Evolutionary conservation across 164 flowering plant species (phyloP), one percentile per base, ranked within the genome.

Genomic region (Buxus sempervirens): DNA sequence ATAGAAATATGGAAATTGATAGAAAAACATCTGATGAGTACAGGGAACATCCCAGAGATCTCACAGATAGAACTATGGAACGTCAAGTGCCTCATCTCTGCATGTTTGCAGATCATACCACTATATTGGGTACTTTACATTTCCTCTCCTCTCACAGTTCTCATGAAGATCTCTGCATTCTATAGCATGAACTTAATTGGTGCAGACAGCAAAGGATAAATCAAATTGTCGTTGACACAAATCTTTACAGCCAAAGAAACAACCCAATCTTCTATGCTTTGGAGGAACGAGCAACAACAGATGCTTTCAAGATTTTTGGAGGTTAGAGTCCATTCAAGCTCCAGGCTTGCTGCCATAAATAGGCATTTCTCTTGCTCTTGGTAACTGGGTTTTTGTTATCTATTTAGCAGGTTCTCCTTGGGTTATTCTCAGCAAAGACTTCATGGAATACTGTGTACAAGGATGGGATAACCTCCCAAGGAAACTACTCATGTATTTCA

Each of bases 391-490:
- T n/a, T 54, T 25, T 54, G 19, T 8, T 63, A 60, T 63, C 42
- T 24, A 23, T 27, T 60, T 55, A 65, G 41, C 75, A 82, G 85
- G 85, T 64, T 81, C 85, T 5, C 82, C 83, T 1, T 82, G 82
- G 82, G 70, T 75, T 48, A 79, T 80, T 32, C 79, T 83, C 13
- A 79, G 81, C 63, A 76, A 85, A 72, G 53, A 24, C 20, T 83
- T 85, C 58, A 70, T 80, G 70, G 87, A 83, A 54, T 79, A 74
- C 68, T 83, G 83, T 55, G 71, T 82, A 41, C 64, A 70, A 13
- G 84, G 83, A 55, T 83, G 83, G 87, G 89, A 85, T 49, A 85
- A 85, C 64, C 69, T 83, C 36, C 86, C 89, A 13, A 72, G 87
- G 28, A 83, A 73, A 23, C 77, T 85, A 6, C 83, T 82, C 10